Base-by-base conservation (phyloP, 2,329 filamentous ascomycete species). In the Periconia digitata region DNA sequence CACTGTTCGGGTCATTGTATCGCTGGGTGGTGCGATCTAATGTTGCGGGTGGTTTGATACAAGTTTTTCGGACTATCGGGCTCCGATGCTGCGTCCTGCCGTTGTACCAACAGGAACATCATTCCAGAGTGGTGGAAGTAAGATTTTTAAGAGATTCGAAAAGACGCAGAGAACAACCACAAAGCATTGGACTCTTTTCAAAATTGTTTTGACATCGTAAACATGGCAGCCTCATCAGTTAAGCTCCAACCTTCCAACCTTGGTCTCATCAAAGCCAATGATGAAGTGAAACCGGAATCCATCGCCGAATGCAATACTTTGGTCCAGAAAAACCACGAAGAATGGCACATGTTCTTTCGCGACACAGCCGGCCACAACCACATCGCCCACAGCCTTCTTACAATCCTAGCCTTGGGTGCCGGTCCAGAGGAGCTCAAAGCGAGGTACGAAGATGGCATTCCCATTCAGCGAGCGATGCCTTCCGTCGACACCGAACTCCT, bases 271-370 rank as follows among this genome's bases (percentile, higher is more conserved):
- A 40, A 40, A 40, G 27, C 27, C 27, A 15, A 8, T 16, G 37
- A 21, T 20, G 37, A 40, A 20, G 21, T 40, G 8, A 8, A 16
- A 8, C 37, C 7, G 17, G 37, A 21, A 7, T 40, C 37, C 15
- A 3, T 16, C n/a, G 17, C 41, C 20, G 13, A 43, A 27, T 29
- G 23, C 34, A 40, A 18, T 3, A 21, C 40, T 10, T 18, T 43
- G 8, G 18, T 53, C 8, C 46, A 53, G 35, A 43, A 49, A 18
- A 53, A 53, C 32, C 50, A 53, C 16, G 50, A 53, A 10, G 38
- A 53, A 34, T 43, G 24, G 16, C 46, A 53, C 29, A 47, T 53
- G 21, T 53, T 53, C 37, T 53, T 38, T 15, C 39, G 47, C 2
- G 46, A 49, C 40, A 20, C n/a, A 0, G 39, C 22, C 2, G 46